Base-by-base conservation (phyloP, 345 rosid genomes). In the Jatropha curcas region DNA sequence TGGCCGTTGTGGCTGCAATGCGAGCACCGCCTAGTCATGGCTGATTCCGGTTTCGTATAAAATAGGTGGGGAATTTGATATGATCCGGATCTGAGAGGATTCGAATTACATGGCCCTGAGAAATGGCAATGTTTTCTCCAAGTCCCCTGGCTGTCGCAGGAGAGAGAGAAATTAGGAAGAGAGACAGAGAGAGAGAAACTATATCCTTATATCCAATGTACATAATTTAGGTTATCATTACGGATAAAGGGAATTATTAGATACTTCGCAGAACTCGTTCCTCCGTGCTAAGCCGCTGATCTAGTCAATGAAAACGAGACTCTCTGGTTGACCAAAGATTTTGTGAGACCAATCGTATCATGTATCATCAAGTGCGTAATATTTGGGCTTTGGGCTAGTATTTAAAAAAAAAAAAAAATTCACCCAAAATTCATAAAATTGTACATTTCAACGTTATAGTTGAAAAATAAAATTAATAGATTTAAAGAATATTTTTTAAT, bases 1-100 rank as follows among this genome's bases (percentile, higher is more conserved):
- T 79, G 82, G 58, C 82, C 82, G 69, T 79, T 74, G 70, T 79
- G 82, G 65, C 82, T 74, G 82, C 82, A 79, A 74, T 79, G 82
- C 22, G 82, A 79, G 79, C 82, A 79, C 31, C 82, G 78, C 65
- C 82, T 57, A 1, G 82, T 70, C 82, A 79, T 79, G 39, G 68
- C 46, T 58, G 74, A 11, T 27, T 46, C 50, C 14, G 72, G 53
- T 28, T 52, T 58, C 71, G 66, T 67, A 70, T 74, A 67, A 22
- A 12, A 63, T 41, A 17, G 34, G 63, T 5, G 41, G 10, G 13
- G 30, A 63, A 60, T 60, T 19, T 12, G 5, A 5, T 45, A 30
- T 5, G 55, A 56, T 69, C 35, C 72, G 50, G 75, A 46, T 67
- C 57, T 59, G 53, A 76, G 69, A 65, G 66, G 58, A 61, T 16